These are phyloP conservation scores for Rhododendron molle DNA, from an alignment of 148 eudicot genomes.

Conservation along the genomic window DNA sequence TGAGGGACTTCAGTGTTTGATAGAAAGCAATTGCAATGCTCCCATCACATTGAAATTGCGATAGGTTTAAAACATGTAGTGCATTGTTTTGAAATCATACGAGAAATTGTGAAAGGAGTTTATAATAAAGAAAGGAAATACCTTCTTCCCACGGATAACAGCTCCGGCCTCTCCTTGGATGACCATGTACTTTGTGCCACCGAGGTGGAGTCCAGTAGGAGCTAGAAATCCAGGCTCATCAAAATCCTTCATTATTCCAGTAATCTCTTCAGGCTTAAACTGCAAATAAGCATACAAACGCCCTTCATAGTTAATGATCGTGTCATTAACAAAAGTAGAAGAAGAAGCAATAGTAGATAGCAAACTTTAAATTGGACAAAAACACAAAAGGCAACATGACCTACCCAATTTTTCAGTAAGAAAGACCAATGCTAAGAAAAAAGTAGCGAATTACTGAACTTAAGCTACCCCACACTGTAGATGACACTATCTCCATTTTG, in stretches of 20 bases:
- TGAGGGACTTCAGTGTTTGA: background rate
- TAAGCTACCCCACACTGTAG: background rate
- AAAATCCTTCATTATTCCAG: slow-evolving; percentile 41
- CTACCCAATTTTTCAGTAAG: background rate
- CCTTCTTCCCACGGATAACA: slow-evolving; percentile 54
- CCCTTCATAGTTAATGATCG: background rate
- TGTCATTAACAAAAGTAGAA: background rate
- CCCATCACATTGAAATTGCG: background rate
- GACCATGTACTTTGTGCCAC: slow-evolving; percentile 51
- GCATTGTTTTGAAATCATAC: background rate
- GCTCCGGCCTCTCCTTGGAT: slow-evolving; percentile 50
- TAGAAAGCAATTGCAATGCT: background rate
- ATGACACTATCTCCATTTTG: background rate
- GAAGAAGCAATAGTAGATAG: too few species aligned
- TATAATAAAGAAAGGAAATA: background rate
- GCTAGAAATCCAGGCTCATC: slow-evolving; percentile 48
- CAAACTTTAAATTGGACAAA: too few species aligned
- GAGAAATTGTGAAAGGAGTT: background rate
- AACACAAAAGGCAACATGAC: too few species aligned
- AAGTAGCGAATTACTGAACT: background rate
- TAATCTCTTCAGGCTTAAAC: slow-evolving; percentile 37
- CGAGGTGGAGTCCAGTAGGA: slow-evolving; percentile 49
- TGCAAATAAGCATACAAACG: slow-evolving; percentile 13
- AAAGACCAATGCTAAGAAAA: background rate
- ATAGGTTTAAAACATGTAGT: background rate